phyloP scores from a whole-genome alignment of 2,329 filamentous ascomycete genomes.

The Calonectria multiphialidica region DNA sequence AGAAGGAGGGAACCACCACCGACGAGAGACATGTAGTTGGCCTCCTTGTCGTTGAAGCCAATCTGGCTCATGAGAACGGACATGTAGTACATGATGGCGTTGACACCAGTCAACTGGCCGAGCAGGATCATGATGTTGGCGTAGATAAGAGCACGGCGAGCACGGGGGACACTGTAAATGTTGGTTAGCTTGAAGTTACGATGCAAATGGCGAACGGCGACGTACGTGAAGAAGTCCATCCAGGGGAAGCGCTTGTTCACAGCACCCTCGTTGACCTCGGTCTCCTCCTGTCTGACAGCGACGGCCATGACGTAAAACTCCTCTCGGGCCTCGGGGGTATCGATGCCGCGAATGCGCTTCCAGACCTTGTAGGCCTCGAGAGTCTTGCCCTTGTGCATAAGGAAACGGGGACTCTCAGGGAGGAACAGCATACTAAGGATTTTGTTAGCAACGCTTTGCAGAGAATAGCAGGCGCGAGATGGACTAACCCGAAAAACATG shows the following conservation, averaged over 20 bases:
- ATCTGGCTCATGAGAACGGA: slow-evolving; percentile 74
- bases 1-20: slow-evolving; percentile 76
- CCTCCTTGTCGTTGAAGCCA: slow-evolving; percentile 71
- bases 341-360: slow-evolving; percentile 77
- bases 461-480: slow-evolving; percentile 61
- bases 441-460: slow-evolving; percentile 37
- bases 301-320: slow-evolving; percentile 81
- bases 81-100: slow-evolving; percentile 82
- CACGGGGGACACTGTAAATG: slow-evolving; percentile 63
- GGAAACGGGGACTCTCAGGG: slow-evolving; percentile 76
- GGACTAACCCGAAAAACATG: slow-evolving; percentile 50
- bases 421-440: slow-evolving; percentile 76
- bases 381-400: slow-evolving; percentile 73
- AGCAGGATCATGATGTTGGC: slow-evolving; percentile 78
- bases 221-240: slow-evolving; percentile 78
- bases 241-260: slow-evolving; percentile 72
- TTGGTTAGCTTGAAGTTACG: background rate
- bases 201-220: background rate
- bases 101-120: slow-evolving; percentile 78
- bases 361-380: slow-evolving; percentile 70
- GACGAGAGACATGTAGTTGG: slow-evolving; percentile 82
- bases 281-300: slow-evolving; percentile 69
- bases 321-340: slow-evolving; percentile 68
- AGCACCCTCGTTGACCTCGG: slow-evolving; percentile 61
- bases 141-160: slow-evolving; percentile 74